Conservation (phyloP, 208 protist genomes). For the Balamuthia mandrillaris region DNA sequence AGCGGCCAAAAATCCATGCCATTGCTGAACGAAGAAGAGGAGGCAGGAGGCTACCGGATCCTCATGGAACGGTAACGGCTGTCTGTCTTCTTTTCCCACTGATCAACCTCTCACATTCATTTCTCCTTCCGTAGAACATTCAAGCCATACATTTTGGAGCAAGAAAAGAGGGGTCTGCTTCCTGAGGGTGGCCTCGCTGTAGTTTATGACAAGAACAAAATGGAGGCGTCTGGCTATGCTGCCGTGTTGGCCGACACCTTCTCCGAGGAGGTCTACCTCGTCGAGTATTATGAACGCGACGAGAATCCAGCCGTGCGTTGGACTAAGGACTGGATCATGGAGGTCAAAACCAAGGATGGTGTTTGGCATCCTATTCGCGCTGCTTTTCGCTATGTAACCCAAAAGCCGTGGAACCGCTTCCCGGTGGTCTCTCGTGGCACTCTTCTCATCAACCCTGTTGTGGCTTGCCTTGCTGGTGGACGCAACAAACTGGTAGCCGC, state of each 20-base stretch:
- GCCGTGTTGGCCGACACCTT: constrained; percentile 41
- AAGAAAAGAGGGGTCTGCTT: not conserved
- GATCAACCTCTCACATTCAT: no score
- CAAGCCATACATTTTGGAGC: constrained; percentile 27
- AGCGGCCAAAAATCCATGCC: constrained; percentile 70
- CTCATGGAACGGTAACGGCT: constrained; percentile 50
- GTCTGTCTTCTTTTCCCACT: no score
- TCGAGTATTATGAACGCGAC: constrained; percentile 49
- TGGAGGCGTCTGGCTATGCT: constrained; percentile 67
- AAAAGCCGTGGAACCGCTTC: constrained; percentile 65
- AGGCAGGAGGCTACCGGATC: constrained; percentile 56
- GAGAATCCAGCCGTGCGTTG: constrained; percentile 32
- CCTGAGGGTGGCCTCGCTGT: constrained; percentile 68
- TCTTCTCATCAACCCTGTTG: constrained; percentile 68
- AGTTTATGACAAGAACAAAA: constrained; percentile 73
- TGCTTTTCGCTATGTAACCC: constrained; percentile 71
- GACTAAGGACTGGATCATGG: constrained; percentile 18
- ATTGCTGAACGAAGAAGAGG: constrained; percentile 39
- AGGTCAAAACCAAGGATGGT: constrained; percentile 13
- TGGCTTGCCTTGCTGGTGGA: constrained; percentile 72
- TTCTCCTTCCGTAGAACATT: no score
- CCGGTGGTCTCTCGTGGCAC: constrained; percentile 45
- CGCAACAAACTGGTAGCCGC: constrained; percentile 71
- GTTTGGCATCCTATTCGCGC: constrained; percentile 60
- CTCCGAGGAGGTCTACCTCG: constrained; percentile 54